Evolutionary conservation across 495 filamentous ascomycete species (phyloP).

Genomic region (Trichoderma asperelloides): DNA sequence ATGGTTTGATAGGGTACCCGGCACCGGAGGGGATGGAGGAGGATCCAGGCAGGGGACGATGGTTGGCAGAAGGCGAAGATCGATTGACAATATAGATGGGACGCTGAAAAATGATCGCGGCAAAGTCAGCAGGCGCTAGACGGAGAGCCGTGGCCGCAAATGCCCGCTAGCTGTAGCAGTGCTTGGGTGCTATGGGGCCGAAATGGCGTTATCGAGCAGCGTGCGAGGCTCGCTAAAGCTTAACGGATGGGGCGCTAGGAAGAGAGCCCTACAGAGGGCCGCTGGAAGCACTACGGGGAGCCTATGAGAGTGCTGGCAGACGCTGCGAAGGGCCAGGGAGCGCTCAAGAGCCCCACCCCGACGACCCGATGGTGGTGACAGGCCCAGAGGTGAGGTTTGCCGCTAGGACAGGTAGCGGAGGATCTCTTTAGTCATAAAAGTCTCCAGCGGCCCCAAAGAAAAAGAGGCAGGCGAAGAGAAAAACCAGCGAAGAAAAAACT

Average conservation of each 20-base stretch:
- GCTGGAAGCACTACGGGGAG: neutral
- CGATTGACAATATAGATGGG: neutral
- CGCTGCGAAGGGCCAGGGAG: neutral
- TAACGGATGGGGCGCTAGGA: neutral
- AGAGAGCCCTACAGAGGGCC: neutral
- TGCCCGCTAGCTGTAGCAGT: neutral
- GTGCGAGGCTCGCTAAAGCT: slow-evolving; percentile 2
- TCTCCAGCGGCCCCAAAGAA: neutral
- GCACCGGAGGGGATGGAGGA: neutral
- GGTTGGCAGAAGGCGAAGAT: neutral
- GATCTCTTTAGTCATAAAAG: slow-evolving; percentile 3
- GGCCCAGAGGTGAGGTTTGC: neutral
- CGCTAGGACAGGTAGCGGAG: neutral
- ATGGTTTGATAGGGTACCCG: no score
- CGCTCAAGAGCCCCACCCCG: neutral
- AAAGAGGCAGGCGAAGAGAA: neutral
- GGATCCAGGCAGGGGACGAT: neutral
- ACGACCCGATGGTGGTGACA: slow-evolving; percentile 2
- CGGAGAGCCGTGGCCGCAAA: neutral
- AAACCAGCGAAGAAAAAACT: neutral
- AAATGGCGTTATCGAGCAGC: slow-evolving; percentile 6
- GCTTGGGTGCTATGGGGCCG: slow-evolving; percentile 2
- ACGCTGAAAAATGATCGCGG: neutral
- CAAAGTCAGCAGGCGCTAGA: neutral
- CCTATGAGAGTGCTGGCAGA: neutral